Evolutionary conservation across 2,329 filamentous ascomycete species (phyloP), one percentile per base, ranked within the genome.

Genomic region (Emericellopsis atlantica): DNA sequence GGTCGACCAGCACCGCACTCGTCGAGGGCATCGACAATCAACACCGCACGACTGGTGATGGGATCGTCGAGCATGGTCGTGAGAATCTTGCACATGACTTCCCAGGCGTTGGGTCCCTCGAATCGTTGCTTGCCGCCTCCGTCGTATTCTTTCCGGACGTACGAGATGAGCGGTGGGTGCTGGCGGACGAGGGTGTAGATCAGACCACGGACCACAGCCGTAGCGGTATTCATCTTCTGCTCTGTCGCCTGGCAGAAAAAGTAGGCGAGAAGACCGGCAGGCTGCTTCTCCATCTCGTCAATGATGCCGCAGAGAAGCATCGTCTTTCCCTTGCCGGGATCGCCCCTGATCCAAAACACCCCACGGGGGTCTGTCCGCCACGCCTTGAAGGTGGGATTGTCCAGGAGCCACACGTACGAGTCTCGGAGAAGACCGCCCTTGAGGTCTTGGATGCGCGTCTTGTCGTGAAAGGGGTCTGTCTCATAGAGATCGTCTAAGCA

Each of bases 11-110:
- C 35, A 32, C 14, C 39, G 43, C 63, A 69, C 47, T 71, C 66
- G 42, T 73, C 66, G 1, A 72, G 60, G 2, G 64, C 67, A 49
- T 72, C 65, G 36, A 73, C 49, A 10, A 70, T 44, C 5, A 73
- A 39, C 44, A 55, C 55, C 0, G 51, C 53, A 0, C 9, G 44
- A 1, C 48, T 14, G 4, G 61, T 40, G 6, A 10, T 49, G 3
- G 45, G 41, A 33, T 67, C 60, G 11, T 53, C 12, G 2, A 73
- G 42, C 9, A 73, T 64, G 4, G 48, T 45, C 1, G 15, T 43
- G 1, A 73, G 56, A 5, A 70, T 60, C 2, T 55, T 42, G 0
- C 47, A 54, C 9, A 73, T 37, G 1, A 53, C 48, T 32, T 48
- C 24, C 53, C 56, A 66, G 4, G 58, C 52, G 51, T 64, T 65